phyloP scores from a whole-genome alignment of 305 asterid species.

The Fraxinus albicans region DNA sequence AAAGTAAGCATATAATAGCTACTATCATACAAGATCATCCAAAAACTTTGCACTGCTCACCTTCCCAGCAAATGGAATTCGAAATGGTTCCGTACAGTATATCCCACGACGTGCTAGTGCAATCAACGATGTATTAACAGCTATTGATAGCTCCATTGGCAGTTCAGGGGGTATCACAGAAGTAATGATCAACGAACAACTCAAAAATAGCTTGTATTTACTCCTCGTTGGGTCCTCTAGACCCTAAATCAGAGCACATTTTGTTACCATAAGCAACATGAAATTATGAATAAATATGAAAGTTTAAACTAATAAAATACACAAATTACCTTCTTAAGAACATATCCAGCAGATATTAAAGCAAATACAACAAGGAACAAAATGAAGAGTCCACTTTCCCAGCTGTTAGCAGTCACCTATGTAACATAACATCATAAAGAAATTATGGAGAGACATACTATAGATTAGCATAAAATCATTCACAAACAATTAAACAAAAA shows the following conservation, averaged over 20 bases:
- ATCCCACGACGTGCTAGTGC: slow-evolving; percentile 91
- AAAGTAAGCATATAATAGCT: slow-evolving; percentile 4
- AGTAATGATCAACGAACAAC: slow-evolving; percentile 93
- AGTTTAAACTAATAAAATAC: slow-evolving; percentile 19
- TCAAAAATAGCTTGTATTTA: slow-evolving; percentile 88
- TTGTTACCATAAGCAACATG: slow-evolving; percentile 20
- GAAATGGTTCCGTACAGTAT: slow-evolving; percentile 95
- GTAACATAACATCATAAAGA: slow-evolving; percentile 15
- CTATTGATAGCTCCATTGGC: slow-evolving; percentile 98
- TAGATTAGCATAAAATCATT: slow-evolving; percentile 17
- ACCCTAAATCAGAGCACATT: slow-evolving; percentile 55
- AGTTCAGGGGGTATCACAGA: slow-evolving; percentile 98
- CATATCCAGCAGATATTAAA: slow-evolving; percentile 94
- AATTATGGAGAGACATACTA: slow-evolving; percentile 5
- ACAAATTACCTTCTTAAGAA: slow-evolving; percentile 75
- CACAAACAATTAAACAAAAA: not conserved
- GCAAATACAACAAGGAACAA: slow-evolving; percentile 93
- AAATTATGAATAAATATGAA: slow-evolving; percentile 1
- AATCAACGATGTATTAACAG: slow-evolving; percentile 96
- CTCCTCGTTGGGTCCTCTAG: slow-evolving; percentile 99
- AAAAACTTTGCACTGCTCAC: slow-evolving; percentile 37
- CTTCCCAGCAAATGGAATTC: slow-evolving; percentile 99
- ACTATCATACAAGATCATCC: slow-evolving; percentile 6
- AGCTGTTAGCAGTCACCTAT: slow-evolving; percentile 98
- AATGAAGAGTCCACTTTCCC: slow-evolving; percentile 96